These are phyloP conservation scores for Backusella parvicylindrica DNA, from an alignment of 192 early-diverging fungal species.

Conservation along the genomic window DNA sequence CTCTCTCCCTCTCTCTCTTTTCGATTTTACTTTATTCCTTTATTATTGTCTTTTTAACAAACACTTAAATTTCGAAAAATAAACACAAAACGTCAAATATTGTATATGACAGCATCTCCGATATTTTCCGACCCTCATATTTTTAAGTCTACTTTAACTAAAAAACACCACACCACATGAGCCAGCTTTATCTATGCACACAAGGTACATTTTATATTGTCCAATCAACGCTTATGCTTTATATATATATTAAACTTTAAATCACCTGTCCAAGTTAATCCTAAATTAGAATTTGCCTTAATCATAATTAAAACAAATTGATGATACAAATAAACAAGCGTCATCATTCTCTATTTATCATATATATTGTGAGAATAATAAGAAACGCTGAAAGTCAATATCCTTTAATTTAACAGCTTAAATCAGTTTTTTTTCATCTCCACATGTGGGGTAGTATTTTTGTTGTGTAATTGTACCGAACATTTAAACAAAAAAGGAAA, in stretches of 20 bases:
- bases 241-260: background rate
- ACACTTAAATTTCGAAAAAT: background rate
- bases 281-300: background rate
- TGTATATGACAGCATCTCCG: background rate
- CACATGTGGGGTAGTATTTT: background rate
- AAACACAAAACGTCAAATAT: background rate
- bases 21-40: conserved; percentile 1
- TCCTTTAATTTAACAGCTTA: too few relatives aligned
- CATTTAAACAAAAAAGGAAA: background rate
- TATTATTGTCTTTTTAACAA: background rate
- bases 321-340: background rate
- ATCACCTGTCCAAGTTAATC: background rate
- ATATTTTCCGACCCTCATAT: conserved; percentile 8
- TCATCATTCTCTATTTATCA: background rate
- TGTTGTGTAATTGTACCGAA: background rate
- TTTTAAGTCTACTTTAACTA: background rate
- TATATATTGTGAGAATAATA: background rate
- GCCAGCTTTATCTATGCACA: background rate
- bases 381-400: background rate
- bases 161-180: background rate
- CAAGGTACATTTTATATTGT: background rate
- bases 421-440: background rate
- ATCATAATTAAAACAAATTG: background rate
- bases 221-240: background rate
- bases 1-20: background rate